Evolutionary conservation across 2,329 filamentous ascomycete species (phyloP), one percentile per base, ranked within the genome.

Genomic region (Cercospora zeae-maydis): DNA sequence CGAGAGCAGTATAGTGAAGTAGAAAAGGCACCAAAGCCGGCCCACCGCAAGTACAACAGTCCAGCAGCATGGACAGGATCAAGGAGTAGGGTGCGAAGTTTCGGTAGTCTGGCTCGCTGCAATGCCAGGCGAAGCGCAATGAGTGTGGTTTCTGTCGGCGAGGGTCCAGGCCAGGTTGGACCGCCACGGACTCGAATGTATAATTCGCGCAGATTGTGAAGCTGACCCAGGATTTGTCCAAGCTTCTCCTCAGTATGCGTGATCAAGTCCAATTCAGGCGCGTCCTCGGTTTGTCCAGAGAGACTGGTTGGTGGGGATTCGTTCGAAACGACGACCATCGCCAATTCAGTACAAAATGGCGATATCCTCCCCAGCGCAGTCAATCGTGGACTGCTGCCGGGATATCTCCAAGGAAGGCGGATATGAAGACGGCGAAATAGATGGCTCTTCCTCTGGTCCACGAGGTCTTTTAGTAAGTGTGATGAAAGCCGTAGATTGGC

Each of bases 41-140:
- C 58, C 73, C 74, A 75, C 36, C 74, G 72, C 19, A 75, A 64
- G 52, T 73, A 72, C 10, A 76, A 31, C 39, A 76, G 70, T 45
- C 73, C 72, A 58, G 72, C 71, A 8, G 69, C 69, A 52, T 74
- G 72, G 14, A 74, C 62, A 0, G 74, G 72, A 9, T 54, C 27
- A 11, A 75, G 30, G 3, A 58, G 63, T 1, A 76, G 33, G 3
- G 62, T 63, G 21, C 63, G 64, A 2, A 75, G 61, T 6, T 67
- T 51, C 6, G 59, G 58, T 9, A 70, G 59, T 4, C 59, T 59
- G 4, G 60, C 45, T 19, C 58, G 58, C 39, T 76, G 73, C 34
- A 76, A 58, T 3, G 70, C 66, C 10, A 65, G 58, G 24, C 73
- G 73, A 3, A 76, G 61, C 10, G 63, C 56, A 9, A 73, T 57